A percentile compares a stretch with the other conserved stretches of the same genome.
Conservation (phyloP, 2,329 filamentous ascomycete species). For the Penicillium sclerotiorum region DNA sequence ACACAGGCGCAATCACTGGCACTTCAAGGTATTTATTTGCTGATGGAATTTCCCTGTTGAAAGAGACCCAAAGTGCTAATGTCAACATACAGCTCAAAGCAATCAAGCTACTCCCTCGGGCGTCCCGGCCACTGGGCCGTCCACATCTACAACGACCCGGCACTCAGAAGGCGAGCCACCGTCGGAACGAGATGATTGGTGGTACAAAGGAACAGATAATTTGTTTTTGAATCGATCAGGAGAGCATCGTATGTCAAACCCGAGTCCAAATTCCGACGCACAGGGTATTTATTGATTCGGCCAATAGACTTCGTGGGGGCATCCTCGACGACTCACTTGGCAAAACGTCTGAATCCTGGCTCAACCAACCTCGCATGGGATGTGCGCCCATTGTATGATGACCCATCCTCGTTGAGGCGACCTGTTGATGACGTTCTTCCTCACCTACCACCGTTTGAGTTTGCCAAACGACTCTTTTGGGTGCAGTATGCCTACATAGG, state of each 20-base stretch:
- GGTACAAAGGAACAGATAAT: slow-evolving; percentile 42
- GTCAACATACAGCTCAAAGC: background rate
- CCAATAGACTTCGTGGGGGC: slow-evolving; percentile 36
- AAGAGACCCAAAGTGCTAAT: background rate
- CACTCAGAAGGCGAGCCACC: slow-evolving; percentile 24
- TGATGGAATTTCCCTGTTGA: background rate
- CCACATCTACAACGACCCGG: slow-evolving; percentile 18
- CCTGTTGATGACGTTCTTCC: slow-evolving; percentile 32
- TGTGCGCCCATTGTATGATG: slow-evolving; percentile 39
- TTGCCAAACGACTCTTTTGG: slow-evolving; percentile 54
- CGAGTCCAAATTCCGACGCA: background rate
- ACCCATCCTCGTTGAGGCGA: slow-evolving; percentile 34
- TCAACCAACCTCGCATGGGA: slow-evolving; percentile 40
- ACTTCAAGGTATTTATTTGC: slow-evolving; percentile 14
- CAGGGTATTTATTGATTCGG: too few relatives aligned
- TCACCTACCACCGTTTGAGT: slow-evolving; percentile 53
- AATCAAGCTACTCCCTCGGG: slow-evolving; percentile 9
- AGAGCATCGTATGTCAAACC: slow-evolving; percentile 34
- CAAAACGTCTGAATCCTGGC: slow-evolving; percentile 37
- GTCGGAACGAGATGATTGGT: slow-evolving; percentile 42
- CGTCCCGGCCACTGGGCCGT: slow-evolving; percentile 8
- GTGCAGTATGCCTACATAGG: slow-evolving; percentile 61
- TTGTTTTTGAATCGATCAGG: slow-evolving; percentile 39
- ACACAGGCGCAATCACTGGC: slow-evolving; percentile 32
- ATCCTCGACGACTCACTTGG: slow-evolving; percentile 38